Percentiles rank a stretch among this genome's conserved stretches.
These are phyloP conservation scores for Brassica rapa DNA, from an alignment of 345 rosid species.

Conservation along the genomic window DNA sequence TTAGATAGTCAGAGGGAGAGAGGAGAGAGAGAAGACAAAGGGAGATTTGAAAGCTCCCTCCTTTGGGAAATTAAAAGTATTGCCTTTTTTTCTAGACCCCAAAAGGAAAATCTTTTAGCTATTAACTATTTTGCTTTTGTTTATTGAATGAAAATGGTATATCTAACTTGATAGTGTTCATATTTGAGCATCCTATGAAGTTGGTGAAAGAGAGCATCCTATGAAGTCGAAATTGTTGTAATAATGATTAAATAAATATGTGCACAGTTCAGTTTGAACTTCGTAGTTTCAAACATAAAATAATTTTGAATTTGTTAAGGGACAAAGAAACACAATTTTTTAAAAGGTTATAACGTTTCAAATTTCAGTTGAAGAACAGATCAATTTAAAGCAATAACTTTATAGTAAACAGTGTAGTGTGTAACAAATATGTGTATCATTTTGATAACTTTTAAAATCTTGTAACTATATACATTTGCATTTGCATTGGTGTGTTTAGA, in stretches of 20 bases:
- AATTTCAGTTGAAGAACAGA: conserved; percentile 24
- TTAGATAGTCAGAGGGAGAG: conserved; percentile 22
- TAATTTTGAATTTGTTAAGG: conserved; percentile 32
- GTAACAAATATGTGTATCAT: conserved; percentile 4
- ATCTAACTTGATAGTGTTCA: not conserved
- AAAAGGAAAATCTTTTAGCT: not conserved
- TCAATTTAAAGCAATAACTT: conserved; percentile 30
- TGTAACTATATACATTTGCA: too few species aligned
- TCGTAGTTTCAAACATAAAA: conserved; percentile 6
- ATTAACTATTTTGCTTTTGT: conserved; percentile 24
- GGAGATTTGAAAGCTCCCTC: conserved; percentile 23
- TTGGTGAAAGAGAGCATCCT: conserved; percentile 10
- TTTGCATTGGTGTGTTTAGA: too few species aligned
- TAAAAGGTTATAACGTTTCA: conserved; percentile 29
- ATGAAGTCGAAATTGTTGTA: not conserved
- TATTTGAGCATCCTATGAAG: not conserved
- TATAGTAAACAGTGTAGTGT: conserved; percentile 32
- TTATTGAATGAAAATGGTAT: not conserved
- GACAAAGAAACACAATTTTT: conserved; percentile 6
- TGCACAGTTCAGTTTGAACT: not conserved
- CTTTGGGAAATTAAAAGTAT: conserved; percentile 30
- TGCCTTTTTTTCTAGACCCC: not conserved
- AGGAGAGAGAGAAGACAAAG: conserved; percentile 26
- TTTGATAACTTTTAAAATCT: not conserved
- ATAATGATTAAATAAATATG: not conserved